These are phyloP conservation scores for Alternaria sp. DNA, from an alignment of 2,329 filamentous ascomycete species.

Conservation along the genomic window DNA sequence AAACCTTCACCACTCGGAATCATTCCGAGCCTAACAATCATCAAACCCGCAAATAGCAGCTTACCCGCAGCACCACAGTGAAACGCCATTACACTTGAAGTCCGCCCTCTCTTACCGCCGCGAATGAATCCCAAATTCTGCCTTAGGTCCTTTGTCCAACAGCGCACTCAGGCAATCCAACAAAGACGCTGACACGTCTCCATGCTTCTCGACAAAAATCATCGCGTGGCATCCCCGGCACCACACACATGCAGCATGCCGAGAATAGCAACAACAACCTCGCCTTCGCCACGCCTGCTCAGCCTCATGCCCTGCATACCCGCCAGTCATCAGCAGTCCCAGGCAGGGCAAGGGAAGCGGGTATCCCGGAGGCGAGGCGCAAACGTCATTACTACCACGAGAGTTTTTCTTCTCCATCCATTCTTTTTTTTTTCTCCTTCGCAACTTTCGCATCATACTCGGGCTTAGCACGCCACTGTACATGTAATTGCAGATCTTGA, in stretches of 20 bases:
- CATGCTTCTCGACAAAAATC: not conserved
- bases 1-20: slow-evolving; percentile 4
- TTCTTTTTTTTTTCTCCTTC: not conserved
- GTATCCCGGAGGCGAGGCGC: not conserved
- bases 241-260: slow-evolving; percentile 15
- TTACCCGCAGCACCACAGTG: not conserved
- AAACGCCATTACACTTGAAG: not conserved
- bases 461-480: not conserved
- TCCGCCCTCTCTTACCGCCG: not conserved
- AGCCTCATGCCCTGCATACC: slow-evolving; percentile 11
- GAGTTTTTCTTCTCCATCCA: not conserved
- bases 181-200: slow-evolving; percentile 5
- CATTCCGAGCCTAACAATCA: not conserved
- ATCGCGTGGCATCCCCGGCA: not conserved
- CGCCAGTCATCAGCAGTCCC: not conserved
- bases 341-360: slow-evolving; percentile 3
- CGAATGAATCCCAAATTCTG: not conserved
- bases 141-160: not conserved
- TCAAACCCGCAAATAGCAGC: slow-evolving; percentile 2
- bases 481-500: not conserved
- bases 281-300: slow-evolving; percentile 13
- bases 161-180: not conserved
- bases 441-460: not conserved
- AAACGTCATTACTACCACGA: slow-evolving; percentile 1
- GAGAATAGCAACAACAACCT: slow-evolving; percentile 15